These are phyloP conservation scores for Cutaneotrichosporon dermatis DNA, from an alignment of 1,284 basidiomycete genomes.

Conservation along the genomic window DNA sequence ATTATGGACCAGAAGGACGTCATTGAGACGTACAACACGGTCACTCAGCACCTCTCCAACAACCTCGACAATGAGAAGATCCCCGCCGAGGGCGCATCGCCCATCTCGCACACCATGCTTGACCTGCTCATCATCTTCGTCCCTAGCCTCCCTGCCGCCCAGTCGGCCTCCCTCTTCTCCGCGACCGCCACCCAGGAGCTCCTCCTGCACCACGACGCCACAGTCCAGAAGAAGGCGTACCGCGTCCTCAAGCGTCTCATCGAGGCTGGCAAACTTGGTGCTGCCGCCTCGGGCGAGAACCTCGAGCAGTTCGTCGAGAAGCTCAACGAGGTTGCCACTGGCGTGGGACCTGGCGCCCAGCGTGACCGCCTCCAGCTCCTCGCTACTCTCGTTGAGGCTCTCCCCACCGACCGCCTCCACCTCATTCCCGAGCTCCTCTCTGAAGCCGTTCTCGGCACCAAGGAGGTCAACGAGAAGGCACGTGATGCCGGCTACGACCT, in stretches of 20 bases:
- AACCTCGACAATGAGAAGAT: conserved; percentile 55
- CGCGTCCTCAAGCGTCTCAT: conserved; percentile 73
- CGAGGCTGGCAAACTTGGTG: conserved; percentile 59
- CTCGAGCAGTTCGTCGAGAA: conserved; percentile 57
- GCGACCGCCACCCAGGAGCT: conserved; percentile 44
- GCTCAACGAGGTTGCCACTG: conserved; percentile 57
- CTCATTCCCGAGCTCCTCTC: conserved; percentile 84
- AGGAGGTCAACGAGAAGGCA: conserved; percentile 93
- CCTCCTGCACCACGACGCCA: conserved; percentile 65
- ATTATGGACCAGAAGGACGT: conserved; percentile 76
- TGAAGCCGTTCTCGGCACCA: conserved; percentile 94
- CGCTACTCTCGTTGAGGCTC: conserved; percentile 64
- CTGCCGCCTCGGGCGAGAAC: conserved; percentile 52
- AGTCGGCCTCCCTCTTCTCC: conserved; percentile 63
- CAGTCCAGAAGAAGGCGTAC: conserved; percentile 93
- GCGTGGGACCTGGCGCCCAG: conserved; percentile 79
- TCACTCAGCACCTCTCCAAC: conserved; percentile 69
- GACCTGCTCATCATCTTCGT: conserved; percentile 85
- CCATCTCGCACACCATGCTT: conserved; percentile 71
- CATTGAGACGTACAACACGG: conserved; percentile 72
- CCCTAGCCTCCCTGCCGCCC: conserved; percentile 63
- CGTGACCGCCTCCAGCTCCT: conserved; percentile 81
- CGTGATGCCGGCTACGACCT: conserved; percentile 85
- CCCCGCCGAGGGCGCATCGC: conserved; percentile 44
- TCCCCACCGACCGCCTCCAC: conserved; percentile 72